phyloP scores from a whole-genome alignment of 2,329 filamentous ascomycete species.

The Fusarium burgessii region DNA sequence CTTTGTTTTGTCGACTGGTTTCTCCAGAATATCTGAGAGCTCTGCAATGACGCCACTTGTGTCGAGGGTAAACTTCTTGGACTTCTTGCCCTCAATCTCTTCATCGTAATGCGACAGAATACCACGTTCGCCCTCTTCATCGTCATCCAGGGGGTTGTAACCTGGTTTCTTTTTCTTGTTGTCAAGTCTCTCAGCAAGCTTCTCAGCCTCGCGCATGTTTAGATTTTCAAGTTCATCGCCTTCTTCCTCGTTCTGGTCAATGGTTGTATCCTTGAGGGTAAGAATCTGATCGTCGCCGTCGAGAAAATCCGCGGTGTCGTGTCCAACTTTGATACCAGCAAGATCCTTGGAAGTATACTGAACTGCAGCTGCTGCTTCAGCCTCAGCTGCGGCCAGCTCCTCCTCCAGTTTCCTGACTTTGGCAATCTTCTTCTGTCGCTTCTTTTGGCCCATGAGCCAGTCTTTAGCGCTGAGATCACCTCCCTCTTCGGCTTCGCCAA shows the following conservation, averaged over 20 bases:
- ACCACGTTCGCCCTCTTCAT: constrained; percentile 71
- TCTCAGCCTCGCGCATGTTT: constrained; percentile 77
- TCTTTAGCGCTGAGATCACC: constrained; percentile 80
- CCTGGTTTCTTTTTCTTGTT: constrained; percentile 90
- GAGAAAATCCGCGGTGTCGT: constrained; percentile 84
- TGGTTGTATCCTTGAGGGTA: constrained; percentile 92
- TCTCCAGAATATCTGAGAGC: constrained; percentile 66
- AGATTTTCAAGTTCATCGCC: constrained; percentile 91
- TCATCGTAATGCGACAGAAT: constrained; percentile 95
- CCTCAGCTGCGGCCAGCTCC: constrained; percentile 82
- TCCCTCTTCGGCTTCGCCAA: constrained; percentile 79
- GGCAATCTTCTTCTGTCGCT: constrained; percentile 91
- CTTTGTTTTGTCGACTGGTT: constrained; percentile 66
- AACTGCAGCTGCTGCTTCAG: constrained; percentile 69
- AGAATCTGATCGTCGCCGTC: constrained; percentile 89
- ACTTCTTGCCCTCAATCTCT: constrained; percentile 90
- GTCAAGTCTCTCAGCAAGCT: constrained; percentile 79
- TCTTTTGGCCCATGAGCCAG: constrained; percentile 92
- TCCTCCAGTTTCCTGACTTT: constrained; percentile 78
- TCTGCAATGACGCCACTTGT: constrained; percentile 77
- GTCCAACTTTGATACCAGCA: constrained; percentile 90
- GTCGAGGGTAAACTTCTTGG: constrained; percentile 88
- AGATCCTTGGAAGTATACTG: constrained; percentile 88
- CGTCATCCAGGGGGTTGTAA: constrained; percentile 86
- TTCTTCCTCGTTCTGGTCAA: constrained; percentile 85